Evolutionary conservation across 805 yeast genomes (phyloP).

Genomic region (Cyberlindnera galapagoensis): DNA sequence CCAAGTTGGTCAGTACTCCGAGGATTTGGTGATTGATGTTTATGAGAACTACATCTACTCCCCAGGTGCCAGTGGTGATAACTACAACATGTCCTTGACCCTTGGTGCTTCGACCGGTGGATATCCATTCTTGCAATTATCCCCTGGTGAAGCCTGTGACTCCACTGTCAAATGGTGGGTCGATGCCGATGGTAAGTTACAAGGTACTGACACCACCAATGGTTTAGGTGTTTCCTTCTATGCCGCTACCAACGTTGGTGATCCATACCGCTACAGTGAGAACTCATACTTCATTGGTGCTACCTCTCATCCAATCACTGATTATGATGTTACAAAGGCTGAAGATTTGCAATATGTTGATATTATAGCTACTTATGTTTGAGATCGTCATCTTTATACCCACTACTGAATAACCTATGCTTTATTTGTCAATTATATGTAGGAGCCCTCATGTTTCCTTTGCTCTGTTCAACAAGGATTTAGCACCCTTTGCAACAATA

Average conservation of each 20-base stretch:
- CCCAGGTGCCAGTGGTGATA: not conserved
- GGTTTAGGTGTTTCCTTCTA: slow-evolving; percentile 25
- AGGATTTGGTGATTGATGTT: slow-evolving; percentile 4
- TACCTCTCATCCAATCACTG: slow-evolving; percentile 17
- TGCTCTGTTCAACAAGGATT: slow-evolving; percentile 24
- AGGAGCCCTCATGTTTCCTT: slow-evolving; percentile 12
- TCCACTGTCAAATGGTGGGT: slow-evolving; percentile 11
- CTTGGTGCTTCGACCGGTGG: slow-evolving; percentile 2
- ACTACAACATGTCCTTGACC: slow-evolving; percentile 5
- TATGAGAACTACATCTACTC: slow-evolving; percentile 6
- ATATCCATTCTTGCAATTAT: slow-evolving; percentile 14
- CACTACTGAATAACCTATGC: not conserved
- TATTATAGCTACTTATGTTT: slow-evolving; percentile 1
- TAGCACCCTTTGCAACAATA: slow-evolving; percentile 62
- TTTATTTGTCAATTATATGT: not conserved
- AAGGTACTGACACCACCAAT: slow-evolving; percentile 23
- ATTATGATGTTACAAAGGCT: slow-evolving; percentile 2
- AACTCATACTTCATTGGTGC: slow-evolving; percentile 24
- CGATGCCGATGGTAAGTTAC: slow-evolving; percentile 19
- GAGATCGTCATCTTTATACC: not conserved
- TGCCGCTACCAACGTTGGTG: slow-evolving; percentile 38
- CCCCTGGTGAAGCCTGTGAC: slow-evolving; percentile 4
- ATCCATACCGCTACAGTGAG: slow-evolving; percentile 36
- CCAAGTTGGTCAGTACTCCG: slow-evolving; percentile 11
- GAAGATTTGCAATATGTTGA: slow-evolving; percentile 5